Evolutionary conservation across 73 alveolate species (phyloP).

Genomic region (Paramecium caudatum): DNA sequence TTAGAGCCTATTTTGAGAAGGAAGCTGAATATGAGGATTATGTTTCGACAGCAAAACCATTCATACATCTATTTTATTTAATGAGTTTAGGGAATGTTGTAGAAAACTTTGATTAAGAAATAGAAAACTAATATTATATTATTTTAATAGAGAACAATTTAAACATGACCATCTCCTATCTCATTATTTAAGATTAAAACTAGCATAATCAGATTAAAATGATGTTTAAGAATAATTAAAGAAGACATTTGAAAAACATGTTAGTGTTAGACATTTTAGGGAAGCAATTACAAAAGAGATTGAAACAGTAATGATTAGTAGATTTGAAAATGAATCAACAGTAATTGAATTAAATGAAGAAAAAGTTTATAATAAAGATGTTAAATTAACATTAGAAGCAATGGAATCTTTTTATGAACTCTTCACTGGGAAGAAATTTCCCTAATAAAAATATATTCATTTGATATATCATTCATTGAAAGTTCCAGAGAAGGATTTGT

Average conservation of each 20-base stretch:
- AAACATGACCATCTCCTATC: not conserved
- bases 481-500: not conserved
- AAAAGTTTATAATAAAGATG: not conserved
- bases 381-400: not conserved
- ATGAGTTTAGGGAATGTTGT: not conserved
- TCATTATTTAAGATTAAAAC: not conserved
- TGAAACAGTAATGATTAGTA: not conserved
- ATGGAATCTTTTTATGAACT: not conserved
- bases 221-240: not conserved
- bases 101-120: not conserved
- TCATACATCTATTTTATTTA: not conserved
- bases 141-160: not conserved
- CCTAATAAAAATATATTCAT: not conserved
- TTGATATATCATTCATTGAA: not conserved
- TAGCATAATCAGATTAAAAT: not conserved
- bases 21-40: constrained; percentile 34
- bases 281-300: not conserved
- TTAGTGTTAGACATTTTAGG: not conserved
- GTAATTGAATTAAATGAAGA: not conserved
- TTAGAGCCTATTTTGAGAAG: constrained; percentile 21
- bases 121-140: not conserved
- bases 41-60: constrained; percentile 12
- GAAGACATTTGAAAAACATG: not conserved
- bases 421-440: not conserved
- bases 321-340: not conserved